Evolutionary conservation across 1,284 basidiomycete species (phyloP), one percentile per base, ranked within the genome.

Genomic region (Microbotryum silenes-acaulis): DNA sequence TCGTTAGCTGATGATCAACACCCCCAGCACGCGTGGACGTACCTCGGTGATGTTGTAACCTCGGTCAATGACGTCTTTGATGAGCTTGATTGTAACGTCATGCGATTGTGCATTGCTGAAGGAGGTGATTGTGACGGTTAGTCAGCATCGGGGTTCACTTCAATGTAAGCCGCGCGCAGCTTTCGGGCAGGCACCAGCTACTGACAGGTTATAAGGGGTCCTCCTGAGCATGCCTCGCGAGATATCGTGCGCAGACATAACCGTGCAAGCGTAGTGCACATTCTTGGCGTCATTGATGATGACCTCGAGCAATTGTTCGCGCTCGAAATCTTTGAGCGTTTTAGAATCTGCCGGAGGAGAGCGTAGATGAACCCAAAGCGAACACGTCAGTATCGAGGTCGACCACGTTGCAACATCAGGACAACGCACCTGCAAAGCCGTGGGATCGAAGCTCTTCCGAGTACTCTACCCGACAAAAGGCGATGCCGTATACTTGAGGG

Each of bases 401-500:
- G 27, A 50, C 5, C 23, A 14, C 16, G 27, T 23, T 50, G 12
- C 31, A 31, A 31, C n/a, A 16, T 25, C 25, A 25, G 33, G 29
- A 60, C 54, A 73, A 49, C 70, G 50, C 59, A 86, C 88, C 93
- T 67, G 91, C 91, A 75, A 97, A 98, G 0, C 94, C 94, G 4
- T 97, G 81, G 6, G 79, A 75, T 54, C 90, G 85, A 54, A 98
- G 77, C 16, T 83, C 76, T 9, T 86, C 82, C 70, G 86, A 81
- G 77, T 89, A 97, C 12, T 84, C 78, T 5, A 82, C 78, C 0
- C 91, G 89, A 71, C 93, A 97, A 75, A 91, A 97, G 0, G 94
- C 91, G 27, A 94, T 84, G 2, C 89, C 94, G 72, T 98, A 98
- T 0, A 98, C 94, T 68, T 97, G 82, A 0, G 94, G 94, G 2